A percentile compares a stretch with the other conserved stretches of the same genome.
These are phyloP conservation scores for Atkinsonella hypoxylon DNA, from an alignment of 2,329 filamentous ascomycete species.

Conservation along the genomic window DNA sequence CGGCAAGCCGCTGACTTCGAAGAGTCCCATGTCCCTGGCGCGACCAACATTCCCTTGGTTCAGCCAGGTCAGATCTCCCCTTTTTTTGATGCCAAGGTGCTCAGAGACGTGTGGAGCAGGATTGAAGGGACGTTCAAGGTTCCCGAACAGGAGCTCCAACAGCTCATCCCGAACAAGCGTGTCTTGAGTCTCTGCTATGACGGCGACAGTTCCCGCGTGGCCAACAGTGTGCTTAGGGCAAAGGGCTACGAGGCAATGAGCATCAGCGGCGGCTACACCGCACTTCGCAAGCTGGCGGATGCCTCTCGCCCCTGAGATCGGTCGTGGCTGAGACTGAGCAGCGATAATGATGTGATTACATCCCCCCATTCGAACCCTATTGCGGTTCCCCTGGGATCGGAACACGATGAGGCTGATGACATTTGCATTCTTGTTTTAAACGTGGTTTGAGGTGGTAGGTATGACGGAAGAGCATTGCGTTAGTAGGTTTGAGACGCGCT, in stretches of 20 bases:
- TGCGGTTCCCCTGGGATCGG: not conserved
- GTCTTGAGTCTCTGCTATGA: conserved; percentile 40
- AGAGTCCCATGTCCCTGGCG: conserved; percentile 29
- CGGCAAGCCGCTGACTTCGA: conserved; percentile 29
- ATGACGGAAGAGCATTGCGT: too few species aligned
- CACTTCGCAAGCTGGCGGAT: conserved; percentile 4
- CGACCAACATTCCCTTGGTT: conserved; percentile 32
- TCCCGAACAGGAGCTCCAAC: conserved; percentile 10
- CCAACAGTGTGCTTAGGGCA: conserved; percentile 39
- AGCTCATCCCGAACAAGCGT: conserved; percentile 18
- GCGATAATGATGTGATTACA: not conserved
- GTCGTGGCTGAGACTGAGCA: not conserved
- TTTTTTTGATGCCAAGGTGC: conserved; percentile 30
- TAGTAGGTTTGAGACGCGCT: too few species aligned
- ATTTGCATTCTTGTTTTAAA: not conserved
- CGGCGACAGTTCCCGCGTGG: conserved; percentile 41
- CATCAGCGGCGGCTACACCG: conserved; percentile 27
- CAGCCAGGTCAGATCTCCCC: conserved; percentile 25
- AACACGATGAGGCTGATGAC: not conserved
- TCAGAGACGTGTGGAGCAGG: conserved; percentile 34
- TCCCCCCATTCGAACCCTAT: not conserved
- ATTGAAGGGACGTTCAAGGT: conserved; percentile 31
- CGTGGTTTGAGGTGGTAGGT: not conserved
- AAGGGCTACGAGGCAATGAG: conserved; percentile 35
- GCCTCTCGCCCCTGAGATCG: not conserved